These are phyloP conservation scores for Globisporangium paddicum DNA, from an alignment of 352 stramenopile genomes.

Conservation along the genomic window DNA sequence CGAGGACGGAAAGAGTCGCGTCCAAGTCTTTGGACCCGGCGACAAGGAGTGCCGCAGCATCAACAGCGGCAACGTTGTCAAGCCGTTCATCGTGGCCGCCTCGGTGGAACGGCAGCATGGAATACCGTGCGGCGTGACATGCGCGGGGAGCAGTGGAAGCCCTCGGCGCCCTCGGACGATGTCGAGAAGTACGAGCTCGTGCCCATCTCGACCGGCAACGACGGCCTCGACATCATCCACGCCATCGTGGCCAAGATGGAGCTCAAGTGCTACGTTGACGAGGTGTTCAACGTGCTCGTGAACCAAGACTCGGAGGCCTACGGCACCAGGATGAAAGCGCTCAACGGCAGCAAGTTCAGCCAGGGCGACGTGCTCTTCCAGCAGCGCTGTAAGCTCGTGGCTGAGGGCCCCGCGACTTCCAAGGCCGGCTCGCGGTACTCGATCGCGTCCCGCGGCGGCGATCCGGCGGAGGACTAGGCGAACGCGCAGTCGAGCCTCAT, in stretches of 20 bases:
- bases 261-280: slow-evolving; percentile 55
- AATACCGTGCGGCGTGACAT: slow-evolving; percentile 29
- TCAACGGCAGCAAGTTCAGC: slow-evolving; percentile 49
- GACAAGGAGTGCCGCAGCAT: slow-evolving; percentile 6
- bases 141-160: slow-evolving; percentile 33
- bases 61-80: slow-evolving; percentile 11
- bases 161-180: slow-evolving; percentile 20
- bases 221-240: slow-evolving; percentile 36
- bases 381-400: slow-evolving; percentile 33
- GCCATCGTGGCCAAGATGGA: slow-evolving; percentile 44
- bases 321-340: slow-evolving; percentile 38
- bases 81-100: slow-evolving; percentile 11
- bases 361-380: slow-evolving; percentile 31
- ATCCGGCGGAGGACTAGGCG: not conserved
- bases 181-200: slow-evolving; percentile 41
- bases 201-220: slow-evolving; percentile 18
- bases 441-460: not conserved
- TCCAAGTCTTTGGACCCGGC: slow-evolving; percentile 10
- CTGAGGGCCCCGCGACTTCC: not conserved
- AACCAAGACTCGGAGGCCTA: slow-evolving; percentile 40
- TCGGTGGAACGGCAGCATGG: too few species aligned
- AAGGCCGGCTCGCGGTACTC: not conserved
- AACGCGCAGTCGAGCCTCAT: slow-evolving; percentile 17
- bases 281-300: slow-evolving; percentile 52
- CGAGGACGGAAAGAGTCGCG: slow-evolving; percentile 12